A percentile compares a stretch with the other conserved stretches of the same genome.
These are phyloP conservation scores for Myxozyma nipponensis DNA, from an alignment of 805 yeast species.

Conservation along the genomic window DNA sequence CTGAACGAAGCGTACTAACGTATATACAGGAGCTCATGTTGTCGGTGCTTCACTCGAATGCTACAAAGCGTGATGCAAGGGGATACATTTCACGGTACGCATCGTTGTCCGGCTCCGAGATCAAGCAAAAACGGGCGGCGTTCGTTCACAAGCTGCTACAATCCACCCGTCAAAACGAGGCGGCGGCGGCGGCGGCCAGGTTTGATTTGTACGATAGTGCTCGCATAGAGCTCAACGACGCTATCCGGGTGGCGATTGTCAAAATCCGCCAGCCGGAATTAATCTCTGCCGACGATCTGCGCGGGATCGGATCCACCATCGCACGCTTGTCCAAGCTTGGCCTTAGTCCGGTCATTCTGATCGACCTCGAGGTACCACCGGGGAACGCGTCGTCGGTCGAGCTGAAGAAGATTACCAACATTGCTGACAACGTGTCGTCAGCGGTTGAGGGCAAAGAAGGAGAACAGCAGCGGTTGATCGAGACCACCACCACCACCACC, in stretches of 20 bases:
- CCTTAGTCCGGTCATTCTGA: slow-evolving; percentile 63
- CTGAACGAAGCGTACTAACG: neutral
- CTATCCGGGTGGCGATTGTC: slow-evolving; percentile 51
- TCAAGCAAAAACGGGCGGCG: slow-evolving; percentile 37
- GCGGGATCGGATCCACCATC: slow-evolving; percentile 55
- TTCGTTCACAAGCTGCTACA: slow-evolving; percentile 36
- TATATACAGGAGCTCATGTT: slow-evolving; percentile 55
- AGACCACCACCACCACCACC: slow-evolving; percentile 12
- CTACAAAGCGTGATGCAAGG: slow-evolving; percentile 88
- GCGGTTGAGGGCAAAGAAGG: neutral
- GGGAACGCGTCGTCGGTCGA: neutral
- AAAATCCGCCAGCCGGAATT: slow-evolving; percentile 45
- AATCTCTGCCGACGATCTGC: slow-evolving; percentile 38
- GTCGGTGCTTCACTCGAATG: slow-evolving; percentile 81
- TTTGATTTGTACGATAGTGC: slow-evolving; percentile 33
- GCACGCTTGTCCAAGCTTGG: slow-evolving; percentile 59
- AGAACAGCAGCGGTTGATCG: slow-evolving; percentile 16
- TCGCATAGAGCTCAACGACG: slow-evolving; percentile 33
- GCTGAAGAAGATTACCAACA: neutral
- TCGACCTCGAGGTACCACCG: slow-evolving; percentile 40
- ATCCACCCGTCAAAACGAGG: slow-evolving; percentile 26
- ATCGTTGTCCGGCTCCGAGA: slow-evolving; percentile 40
- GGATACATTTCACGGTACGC: slow-evolving; percentile 71
- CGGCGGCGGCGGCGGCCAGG: too few relatives aligned
- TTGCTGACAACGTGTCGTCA: neutral